These are phyloP conservation scores for Powellomyces hirtus DNA, from an alignment of 192 early-diverging fungal genomes.

Conservation along the genomic window DNA sequence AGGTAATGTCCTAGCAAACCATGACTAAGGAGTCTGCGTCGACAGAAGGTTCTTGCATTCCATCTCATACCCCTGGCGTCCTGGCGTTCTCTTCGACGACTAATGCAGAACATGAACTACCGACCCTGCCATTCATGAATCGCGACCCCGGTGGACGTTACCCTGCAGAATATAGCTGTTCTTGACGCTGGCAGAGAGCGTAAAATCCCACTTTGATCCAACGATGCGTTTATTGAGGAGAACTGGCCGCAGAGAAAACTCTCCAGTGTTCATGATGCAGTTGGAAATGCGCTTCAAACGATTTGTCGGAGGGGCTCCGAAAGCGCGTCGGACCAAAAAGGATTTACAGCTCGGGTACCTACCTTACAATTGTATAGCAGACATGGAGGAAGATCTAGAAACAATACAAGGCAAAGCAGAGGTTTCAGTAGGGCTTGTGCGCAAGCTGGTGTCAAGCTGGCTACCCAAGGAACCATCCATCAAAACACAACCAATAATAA, in stretches of 20 bases:
- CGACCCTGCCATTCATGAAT: not conserved
- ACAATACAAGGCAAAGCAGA: conserved; percentile 8
- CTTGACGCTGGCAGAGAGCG: not conserved
- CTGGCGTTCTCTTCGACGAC: not conserved
- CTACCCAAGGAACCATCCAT: conserved; percentile 2
- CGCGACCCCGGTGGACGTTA: not conserved
- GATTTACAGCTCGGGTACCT: no score
- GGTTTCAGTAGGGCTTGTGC: conserved; percentile 12
- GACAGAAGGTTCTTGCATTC: not conserved
- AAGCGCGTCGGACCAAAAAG: no score
- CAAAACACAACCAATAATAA: not conserved
- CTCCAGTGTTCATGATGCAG: no score
- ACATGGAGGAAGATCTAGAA: conserved; percentile 6
- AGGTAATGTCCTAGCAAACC: conserved; percentile 11
- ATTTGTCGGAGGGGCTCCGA: no score
- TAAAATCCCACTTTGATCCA: not conserved
- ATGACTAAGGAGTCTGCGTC: not conserved
- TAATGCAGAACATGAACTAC: not conserved
- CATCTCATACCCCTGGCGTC: not conserved
- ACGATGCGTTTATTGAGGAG: not conserved
- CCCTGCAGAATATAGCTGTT: not conserved
- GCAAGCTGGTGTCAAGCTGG: conserved; percentile 13
- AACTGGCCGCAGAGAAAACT: not conserved
- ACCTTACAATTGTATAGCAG: no score
- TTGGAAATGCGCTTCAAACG: no score